Evolutionary conservation across 75 land plant species (phyloP), one percentile per base, ranked within the genome.

Genomic region (Cupressus sempervirens): DNA sequence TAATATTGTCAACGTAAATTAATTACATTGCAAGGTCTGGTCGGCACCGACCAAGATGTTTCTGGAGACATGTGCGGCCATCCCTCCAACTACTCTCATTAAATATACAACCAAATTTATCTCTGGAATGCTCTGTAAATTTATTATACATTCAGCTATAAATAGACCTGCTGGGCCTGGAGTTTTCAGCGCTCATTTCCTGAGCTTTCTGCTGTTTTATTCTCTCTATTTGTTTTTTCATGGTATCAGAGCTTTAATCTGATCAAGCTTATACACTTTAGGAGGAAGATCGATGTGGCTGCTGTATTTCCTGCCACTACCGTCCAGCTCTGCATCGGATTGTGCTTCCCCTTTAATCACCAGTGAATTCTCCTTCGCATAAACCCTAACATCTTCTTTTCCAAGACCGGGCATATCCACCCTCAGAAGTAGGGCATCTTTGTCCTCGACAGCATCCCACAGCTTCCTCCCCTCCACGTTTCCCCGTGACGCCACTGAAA

Each of bases 181-280:
- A n/a, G n/a, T n/a, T n/a, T n/a, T n/a, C n/a, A n/a, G n/a, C n/a
- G n/a, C n/a, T n/a, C n/a, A n/a, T n/a, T n/a, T n/a, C n/a, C n/a
- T n/a, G n/a, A n/a, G n/a, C n/a, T n/a, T n/a, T n/a, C n/a, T n/a
- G n/a, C n/a, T n/a, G n/a, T n/a, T n/a, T n/a, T n/a, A n/a, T n/a
- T n/a, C n/a, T n/a, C n/a, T n/a, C n/a, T n/a, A n/a, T n/a, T n/a
- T n/a, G n/a, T n/a, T n/a, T n/a, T n/a, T n/a, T n/a, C n/a, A n/a
- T n/a, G n/a, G n/a, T n/a, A 93, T 92, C 93, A 92, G 94, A 0
- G 95, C 95, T 86, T 88, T 92, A 53, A 93, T 91, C 86, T 86
- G 54, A 77, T 92, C 90, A 16, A 74, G 18, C 83, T 84, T 89
- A 89, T 87, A 92, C 56, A 65, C 76, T 52, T 86, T 80, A 0